These are phyloP conservation scores for Botrytis squamosa DNA, from an alignment of 2,329 filamentous ascomycete species.

Conservation along the genomic window DNA sequence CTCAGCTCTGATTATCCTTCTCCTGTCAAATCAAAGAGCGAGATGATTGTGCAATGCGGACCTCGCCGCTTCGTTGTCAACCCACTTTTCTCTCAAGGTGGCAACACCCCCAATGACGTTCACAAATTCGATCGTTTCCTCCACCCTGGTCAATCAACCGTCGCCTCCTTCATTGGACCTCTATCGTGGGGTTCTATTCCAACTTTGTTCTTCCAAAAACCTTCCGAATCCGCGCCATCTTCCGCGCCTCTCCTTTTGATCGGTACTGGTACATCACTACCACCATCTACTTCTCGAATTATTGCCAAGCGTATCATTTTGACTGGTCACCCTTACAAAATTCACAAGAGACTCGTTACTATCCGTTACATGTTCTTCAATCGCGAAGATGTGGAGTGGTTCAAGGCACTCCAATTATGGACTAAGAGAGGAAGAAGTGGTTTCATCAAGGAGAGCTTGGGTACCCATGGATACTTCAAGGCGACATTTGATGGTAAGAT, in stretches of 20 bases:
- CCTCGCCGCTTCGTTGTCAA: conserved; percentile 84
- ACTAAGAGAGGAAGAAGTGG: conserved; percentile 85
- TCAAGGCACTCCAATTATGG: conserved; percentile 94
- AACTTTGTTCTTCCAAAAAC: conserved; percentile 78
- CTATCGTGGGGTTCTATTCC: conserved; percentile 92
- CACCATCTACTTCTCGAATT: conserved; percentile 73
- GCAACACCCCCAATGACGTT: conserved; percentile 91
- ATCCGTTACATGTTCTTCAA: conserved; percentile 99
- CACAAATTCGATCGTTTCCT: conserved; percentile 94
- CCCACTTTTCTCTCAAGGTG: conserved; percentile 85
- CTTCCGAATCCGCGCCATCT: conserved; percentile 45
- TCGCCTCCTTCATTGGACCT: conserved; percentile 87
- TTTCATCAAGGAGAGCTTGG: conserved; percentile 89
- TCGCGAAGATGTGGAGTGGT: conserved; percentile 91
- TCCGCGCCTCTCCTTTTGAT: conserved; percentile 65
- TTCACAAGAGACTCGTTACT: conserved; percentile 96
- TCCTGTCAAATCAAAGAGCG: conserved; percentile 87
- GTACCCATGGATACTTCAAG: conserved; percentile 99
- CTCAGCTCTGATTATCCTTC: conserved; percentile 72
- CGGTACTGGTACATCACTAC: conserved; percentile 81
- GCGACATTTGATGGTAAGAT: conserved; percentile 95
- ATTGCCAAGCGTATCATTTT: conserved; percentile 92
- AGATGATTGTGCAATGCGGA: conserved; percentile 88
- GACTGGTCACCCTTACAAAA: conserved; percentile 96
- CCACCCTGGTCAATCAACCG: conserved; percentile 84